Percentiles rank a stretch among this genome's conserved stretches.
Conservation (phyloP, 2,329 filamentous ascomycete species). For the Aspergillus arachidicola region DNA sequence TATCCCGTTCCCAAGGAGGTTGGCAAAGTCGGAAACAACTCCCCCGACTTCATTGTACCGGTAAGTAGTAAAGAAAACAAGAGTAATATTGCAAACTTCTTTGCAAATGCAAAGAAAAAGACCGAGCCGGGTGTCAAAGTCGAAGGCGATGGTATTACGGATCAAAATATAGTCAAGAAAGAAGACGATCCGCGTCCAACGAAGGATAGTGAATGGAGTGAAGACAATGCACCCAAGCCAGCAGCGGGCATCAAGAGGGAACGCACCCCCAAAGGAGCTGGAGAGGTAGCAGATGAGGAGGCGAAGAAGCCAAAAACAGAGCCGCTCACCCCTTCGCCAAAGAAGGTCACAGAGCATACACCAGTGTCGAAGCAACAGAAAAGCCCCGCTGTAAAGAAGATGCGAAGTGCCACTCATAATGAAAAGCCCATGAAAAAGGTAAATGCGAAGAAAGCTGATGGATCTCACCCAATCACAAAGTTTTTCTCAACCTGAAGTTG, state of each 20-base stretch:
- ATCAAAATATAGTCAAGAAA: conserved; percentile 7
- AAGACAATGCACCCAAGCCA: conserved; percentile 57
- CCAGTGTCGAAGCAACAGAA: conserved; percentile 26
- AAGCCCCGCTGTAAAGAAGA: conserved; percentile 43
- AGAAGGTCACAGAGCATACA: conserved; percentile 36
- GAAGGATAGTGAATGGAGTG: conserved; percentile 47
- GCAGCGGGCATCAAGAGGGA: conserved; percentile 52
- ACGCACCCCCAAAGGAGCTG: conserved; percentile 39
- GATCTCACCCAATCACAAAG: conserved; percentile 56
- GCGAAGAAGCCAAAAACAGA: conserved; percentile 30
- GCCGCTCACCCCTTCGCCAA: conserved; percentile 30
- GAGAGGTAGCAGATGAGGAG: conserved; percentile 17
- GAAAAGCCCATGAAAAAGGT: conserved; percentile 49
- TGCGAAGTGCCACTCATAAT: conserved; percentile 61
- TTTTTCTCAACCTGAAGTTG: conserved; percentile 48
- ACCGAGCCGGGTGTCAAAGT: conserved; percentile 30
- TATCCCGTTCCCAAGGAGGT: conserved; percentile 88
- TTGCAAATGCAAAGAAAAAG: conserved; percentile 59
- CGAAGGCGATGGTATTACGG: conserved; percentile 5
- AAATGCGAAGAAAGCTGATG: conserved; percentile 47
- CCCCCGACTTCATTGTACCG: conserved; percentile 78
- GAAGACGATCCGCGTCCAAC: conserved; percentile 39
- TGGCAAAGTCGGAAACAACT: conserved; percentile 92
- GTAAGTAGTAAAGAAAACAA: conserved; percentile 86
- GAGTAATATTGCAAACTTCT: conserved; percentile 92